Percentiles rank a stretch among this genome's conserved stretches.
Evolutionary conservation across 768 basidiomycete genomes (phyloP).

Genomic region (Boletus fagicola): DNA sequence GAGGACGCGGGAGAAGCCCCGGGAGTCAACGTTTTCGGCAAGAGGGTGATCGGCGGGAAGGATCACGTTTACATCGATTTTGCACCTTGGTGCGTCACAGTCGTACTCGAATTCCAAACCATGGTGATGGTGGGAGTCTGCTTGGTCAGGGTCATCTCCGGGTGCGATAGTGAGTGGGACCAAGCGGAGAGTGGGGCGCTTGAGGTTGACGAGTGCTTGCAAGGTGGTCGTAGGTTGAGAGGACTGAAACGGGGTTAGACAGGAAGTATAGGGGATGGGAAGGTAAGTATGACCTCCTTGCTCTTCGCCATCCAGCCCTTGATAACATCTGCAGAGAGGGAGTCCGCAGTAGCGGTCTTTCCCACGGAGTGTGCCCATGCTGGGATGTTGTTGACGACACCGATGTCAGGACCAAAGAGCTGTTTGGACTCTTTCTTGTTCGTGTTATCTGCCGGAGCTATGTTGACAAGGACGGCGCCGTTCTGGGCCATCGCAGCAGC

Average conservation of each 20-base stretch:
- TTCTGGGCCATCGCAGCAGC: conserved; percentile 51
- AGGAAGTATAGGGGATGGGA: background rate
- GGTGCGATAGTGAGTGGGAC: conserved; percentile 54
- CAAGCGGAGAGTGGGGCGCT: conserved; percentile 81
- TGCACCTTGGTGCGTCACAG: conserved; percentile 83
- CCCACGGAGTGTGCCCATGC: conserved; percentile 66
- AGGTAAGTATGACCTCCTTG: conserved; percentile 59
- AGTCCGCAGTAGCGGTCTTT: conserved; percentile 63
- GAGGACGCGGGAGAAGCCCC: conserved; percentile 31
- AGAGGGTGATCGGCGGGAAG: conserved; percentile 65
- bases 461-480: conserved; percentile 29
- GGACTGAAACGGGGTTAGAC: conserved; percentile 41
- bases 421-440: conserved; percentile 59
- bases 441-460: conserved; percentile 14
- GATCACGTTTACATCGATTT: conserved; percentile 74
- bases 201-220: conserved; percentile 92
- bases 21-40: conserved; percentile 36
- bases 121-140: conserved; percentile 60
- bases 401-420: conserved; percentile 90
- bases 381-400: conserved; percentile 65
- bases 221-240: conserved; percentile 88
- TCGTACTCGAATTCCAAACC: conserved; percentile 91
- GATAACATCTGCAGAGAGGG: conserved; percentile 79
- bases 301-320: conserved; percentile 82
- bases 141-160: conserved; percentile 45